Percentiles rank a stretch among this genome's conserved stretches.
Evolutionary conservation across 1,284 basidiomycete genomes (phyloP).

Genomic region (Ganoderma sinense): DNA sequence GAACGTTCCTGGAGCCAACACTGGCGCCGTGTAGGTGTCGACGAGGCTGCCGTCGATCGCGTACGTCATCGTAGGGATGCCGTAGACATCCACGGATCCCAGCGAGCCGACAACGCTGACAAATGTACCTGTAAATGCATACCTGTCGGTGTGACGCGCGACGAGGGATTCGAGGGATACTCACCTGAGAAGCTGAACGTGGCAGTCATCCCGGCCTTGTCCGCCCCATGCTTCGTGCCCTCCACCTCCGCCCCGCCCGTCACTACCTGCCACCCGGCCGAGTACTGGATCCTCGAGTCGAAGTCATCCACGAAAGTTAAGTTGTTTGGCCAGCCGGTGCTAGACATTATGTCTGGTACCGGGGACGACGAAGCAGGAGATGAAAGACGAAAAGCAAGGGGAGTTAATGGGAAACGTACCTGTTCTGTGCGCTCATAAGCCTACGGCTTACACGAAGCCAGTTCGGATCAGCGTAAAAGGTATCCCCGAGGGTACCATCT

Average conservation of each 20-base stretch:
- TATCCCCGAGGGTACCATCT: too few species aligned
- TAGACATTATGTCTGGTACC: neutral
- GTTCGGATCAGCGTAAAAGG: too few species aligned
- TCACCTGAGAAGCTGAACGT: slow-evolving; percentile 15
- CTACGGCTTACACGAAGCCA: too few species aligned
- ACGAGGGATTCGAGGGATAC: neutral
- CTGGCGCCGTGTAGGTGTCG: slow-evolving; percentile 14
- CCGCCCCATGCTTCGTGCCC: slow-evolving; percentile 14
- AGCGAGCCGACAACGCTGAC: slow-evolving; percentile 26
- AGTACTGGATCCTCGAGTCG: slow-evolving; percentile 9
- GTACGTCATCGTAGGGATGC: slow-evolving; percentile 24
- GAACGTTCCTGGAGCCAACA: slow-evolving; percentile 11
- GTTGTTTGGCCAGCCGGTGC: neutral
- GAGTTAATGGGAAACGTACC: too few species aligned
- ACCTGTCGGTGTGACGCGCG: too few species aligned
- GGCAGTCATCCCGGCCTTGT: slow-evolving; percentile 7
- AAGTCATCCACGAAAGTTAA: slow-evolving; percentile 6
- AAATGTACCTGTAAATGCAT: slow-evolving; percentile 21
- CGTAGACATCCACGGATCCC: slow-evolving; percentile 26
- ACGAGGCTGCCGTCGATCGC: slow-evolving; percentile 23
- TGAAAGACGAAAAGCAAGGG: neutral
- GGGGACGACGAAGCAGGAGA: neutral
- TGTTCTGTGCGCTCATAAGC: too few species aligned
- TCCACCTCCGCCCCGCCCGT: neutral
- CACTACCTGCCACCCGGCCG: slow-evolving; percentile 5